These are phyloP conservation scores for Exophiala sp. DNA, from an alignment of 2,329 filamentous ascomycete genomes.

Conservation along the genomic window DNA sequence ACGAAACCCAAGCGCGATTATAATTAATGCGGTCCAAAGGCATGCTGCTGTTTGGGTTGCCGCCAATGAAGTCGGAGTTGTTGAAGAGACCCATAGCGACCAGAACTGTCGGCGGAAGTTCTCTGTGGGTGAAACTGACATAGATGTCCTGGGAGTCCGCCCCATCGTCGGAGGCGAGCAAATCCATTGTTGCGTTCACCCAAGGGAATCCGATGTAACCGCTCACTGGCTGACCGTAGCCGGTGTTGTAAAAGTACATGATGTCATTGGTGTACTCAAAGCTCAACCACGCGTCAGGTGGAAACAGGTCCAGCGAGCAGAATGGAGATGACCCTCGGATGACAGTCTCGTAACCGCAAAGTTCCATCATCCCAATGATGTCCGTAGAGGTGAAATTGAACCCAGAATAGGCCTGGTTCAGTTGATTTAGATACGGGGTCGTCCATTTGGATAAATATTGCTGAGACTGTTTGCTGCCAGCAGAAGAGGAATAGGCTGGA, in stretches of 20 bases:
- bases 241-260: slow-evolving; percentile 63
- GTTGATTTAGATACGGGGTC: slow-evolving; percentile 56
- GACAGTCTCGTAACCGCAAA: slow-evolving; percentile 65
- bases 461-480: slow-evolving; percentile 54
- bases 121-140: slow-evolving; percentile 66
- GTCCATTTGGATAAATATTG: slow-evolving; percentile 56
- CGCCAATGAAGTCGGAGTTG: slow-evolving; percentile 57
- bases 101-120: slow-evolving; percentile 63
- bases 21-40: slow-evolving; percentile 61
- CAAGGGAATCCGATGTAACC: slow-evolving; percentile 63
- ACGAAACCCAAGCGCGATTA: slow-evolving; percentile 61
- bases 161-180: slow-evolving; percentile 40
- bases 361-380: slow-evolving; percentile 63
- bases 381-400: slow-evolving; percentile 65
- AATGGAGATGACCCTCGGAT: slow-evolving; percentile 61
- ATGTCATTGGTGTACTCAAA: slow-evolving; percentile 65
- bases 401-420: slow-evolving; percentile 50
- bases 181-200: slow-evolving; percentile 58
- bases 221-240: slow-evolving; percentile 59
- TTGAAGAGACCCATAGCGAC: slow-evolving; percentile 69
- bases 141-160: slow-evolving; percentile 56
- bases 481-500: slow-evolving; percentile 58
- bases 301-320: slow-evolving; percentile 58
- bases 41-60: slow-evolving; percentile 61
- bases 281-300: slow-evolving; percentile 61